Evolutionary conservation across 2,329 filamentous ascomycete genomes (phyloP).

Genomic region (Allantophomopsis cytisporea): DNA sequence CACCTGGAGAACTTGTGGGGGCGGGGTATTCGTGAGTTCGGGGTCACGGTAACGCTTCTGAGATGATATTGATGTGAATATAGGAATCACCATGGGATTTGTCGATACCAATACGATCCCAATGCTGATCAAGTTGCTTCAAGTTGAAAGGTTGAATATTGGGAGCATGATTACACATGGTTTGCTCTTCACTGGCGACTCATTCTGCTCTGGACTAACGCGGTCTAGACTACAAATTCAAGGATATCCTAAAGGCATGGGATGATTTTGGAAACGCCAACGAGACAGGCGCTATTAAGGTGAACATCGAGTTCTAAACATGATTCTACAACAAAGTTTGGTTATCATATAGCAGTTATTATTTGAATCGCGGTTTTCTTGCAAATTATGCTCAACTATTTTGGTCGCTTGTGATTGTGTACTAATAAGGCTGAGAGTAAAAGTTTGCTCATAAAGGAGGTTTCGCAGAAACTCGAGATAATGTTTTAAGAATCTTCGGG

Average conservation of each 20-base stretch:
- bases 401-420: no score
- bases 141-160: slow-evolving; percentile 25
- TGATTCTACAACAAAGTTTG: no score
- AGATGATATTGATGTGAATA: neutral
- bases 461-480: no score
- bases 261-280: slow-evolving; percentile 26
- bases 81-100: slow-evolving; percentile 30
- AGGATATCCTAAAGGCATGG: slow-evolving; percentile 29
- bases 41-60: neutral
- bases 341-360: no score
- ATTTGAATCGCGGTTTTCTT: no score
- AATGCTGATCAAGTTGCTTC: slow-evolving; percentile 31
- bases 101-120: slow-evolving; percentile 33
- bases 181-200: slow-evolving; percentile 12
- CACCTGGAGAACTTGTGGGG: slow-evolving; percentile 39
- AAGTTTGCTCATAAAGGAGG: no score
- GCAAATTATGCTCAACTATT: no score
- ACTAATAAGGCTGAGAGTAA: no score
- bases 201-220: neutral
- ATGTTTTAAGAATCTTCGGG: no score
- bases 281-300: slow-evolving; percentile 28
- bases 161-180: slow-evolving; percentile 30
- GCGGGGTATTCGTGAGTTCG: slow-evolving; percentile 32
- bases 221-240: slow-evolving; percentile 23
- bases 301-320: no score